Evolutionary conservation across 1,284 basidiomycete genomes (phyloP).

Genomic region (Marasmius oreades): DNA sequence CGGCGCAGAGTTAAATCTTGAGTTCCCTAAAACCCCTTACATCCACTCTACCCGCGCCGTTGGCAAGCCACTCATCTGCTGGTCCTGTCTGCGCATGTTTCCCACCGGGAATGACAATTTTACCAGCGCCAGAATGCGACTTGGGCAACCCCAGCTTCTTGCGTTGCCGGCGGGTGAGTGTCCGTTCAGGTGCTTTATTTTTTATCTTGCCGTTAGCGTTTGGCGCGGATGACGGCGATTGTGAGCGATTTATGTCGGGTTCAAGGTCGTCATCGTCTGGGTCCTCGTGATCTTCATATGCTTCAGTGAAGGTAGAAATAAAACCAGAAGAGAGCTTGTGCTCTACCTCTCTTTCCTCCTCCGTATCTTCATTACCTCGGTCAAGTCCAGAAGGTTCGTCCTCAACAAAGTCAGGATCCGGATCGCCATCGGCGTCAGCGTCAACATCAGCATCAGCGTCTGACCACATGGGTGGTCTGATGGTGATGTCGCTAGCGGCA

Average conservation of each 20-base stretch:
- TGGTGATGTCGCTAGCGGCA: not conserved
- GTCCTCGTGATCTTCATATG: constrained; percentile 9
- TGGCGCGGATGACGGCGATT: not conserved
- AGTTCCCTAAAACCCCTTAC: constrained; percentile 78
- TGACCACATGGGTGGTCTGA: constrained; percentile 19
- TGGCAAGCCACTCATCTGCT: constrained; percentile 63
- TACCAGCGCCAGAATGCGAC: constrained; percentile 26
- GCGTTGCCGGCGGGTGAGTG: constrained; percentile 61
- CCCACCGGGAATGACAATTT: constrained; percentile 35
- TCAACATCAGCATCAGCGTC: constrained; percentile 20
- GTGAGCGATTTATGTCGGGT: constrained; percentile 9
- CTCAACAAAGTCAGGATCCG: constrained; percentile 28
- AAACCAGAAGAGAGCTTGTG: not conserved
- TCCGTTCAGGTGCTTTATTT: constrained; percentile 27
- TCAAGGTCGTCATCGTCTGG: constrained; percentile 11
- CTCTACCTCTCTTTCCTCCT: constrained; percentile 1
- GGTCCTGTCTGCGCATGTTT: constrained; percentile 27
- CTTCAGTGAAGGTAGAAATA: not conserved
- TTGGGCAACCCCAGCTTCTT: constrained; percentile 67
- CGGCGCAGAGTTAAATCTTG: constrained; percentile 53
- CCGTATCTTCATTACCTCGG: constrained; percentile 8
- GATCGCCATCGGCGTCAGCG: constrained; percentile 11
- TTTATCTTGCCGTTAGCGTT: not conserved
- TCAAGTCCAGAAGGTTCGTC: not conserved
- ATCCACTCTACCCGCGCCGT: constrained; percentile 72